Evolutionary conservation across 2,329 filamentous ascomycete genomes (phyloP).

Genomic region (Exophiala calicioides): DNA sequence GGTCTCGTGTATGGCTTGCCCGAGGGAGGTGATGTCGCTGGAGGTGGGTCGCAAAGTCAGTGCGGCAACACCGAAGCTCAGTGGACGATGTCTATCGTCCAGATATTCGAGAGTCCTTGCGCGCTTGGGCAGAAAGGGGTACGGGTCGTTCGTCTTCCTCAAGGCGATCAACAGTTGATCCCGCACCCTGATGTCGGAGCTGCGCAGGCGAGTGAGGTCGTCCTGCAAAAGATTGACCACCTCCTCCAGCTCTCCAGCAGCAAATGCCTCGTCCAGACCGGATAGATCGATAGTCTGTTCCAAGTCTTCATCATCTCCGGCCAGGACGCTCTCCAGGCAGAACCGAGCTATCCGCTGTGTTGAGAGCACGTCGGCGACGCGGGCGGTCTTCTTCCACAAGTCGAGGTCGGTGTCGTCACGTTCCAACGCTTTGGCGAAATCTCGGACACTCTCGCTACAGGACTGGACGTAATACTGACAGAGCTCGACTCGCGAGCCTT

Average conservation of each 20-base stretch:
- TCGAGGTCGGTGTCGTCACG: slow-evolving; percentile 66
- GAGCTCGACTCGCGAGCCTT: slow-evolving; percentile 9
- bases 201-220: slow-evolving; percentile 55
- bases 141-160: slow-evolving; percentile 57
- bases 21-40: slow-evolving; percentile 50
- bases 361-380: slow-evolving; percentile 58
- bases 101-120: slow-evolving; percentile 33
- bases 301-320: slow-evolving; percentile 60
- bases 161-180: slow-evolving; percentile 55
- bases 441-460: slow-evolving; percentile 48
- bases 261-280: slow-evolving; percentile 59
- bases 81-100: slow-evolving; percentile 37
- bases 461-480: slow-evolving; percentile 34
- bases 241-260: slow-evolving; percentile 52
- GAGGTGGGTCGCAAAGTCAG: slow-evolving; percentile 40
- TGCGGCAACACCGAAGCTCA: slow-evolving; percentile 41
- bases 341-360: slow-evolving; percentile 62
- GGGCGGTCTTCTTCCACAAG: slow-evolving; percentile 62
- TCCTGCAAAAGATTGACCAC: slow-evolving; percentile 56
- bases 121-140: slow-evolving; percentile 47
- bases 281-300: slow-evolving; percentile 57
- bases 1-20: slow-evolving; percentile 49
- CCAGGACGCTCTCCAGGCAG: slow-evolving; percentile 64
- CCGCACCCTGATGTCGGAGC: slow-evolving; percentile 52
- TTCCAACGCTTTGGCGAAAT: slow-evolving; percentile 64